A percentile compares a stretch with the other conserved stretches of the same genome.
Conservation (phyloP, 2,329 filamentous ascomycete genomes). For the Neonectria coccinea region DNA sequence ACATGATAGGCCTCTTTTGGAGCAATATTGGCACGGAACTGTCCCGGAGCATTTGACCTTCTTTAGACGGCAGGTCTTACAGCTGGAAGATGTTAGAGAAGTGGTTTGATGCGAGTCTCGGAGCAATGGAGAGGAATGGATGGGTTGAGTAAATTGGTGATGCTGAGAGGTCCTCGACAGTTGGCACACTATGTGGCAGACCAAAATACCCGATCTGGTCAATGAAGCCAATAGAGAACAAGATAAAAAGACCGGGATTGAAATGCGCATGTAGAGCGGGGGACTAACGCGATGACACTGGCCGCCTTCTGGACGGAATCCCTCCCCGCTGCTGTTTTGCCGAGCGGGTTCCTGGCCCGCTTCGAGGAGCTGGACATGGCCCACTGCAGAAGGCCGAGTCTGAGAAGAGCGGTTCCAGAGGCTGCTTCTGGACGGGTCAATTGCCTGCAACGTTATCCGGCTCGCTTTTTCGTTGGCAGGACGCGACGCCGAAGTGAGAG, state of each 20-base stretch:
- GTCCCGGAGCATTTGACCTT: constrained; percentile 15
- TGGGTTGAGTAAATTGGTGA: not conserved
- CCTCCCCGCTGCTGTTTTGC: too few species aligned
- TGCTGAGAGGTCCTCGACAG: not conserved
- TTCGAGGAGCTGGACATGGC: too few species aligned
- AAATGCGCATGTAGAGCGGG: not conserved
- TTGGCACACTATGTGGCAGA: too few species aligned
- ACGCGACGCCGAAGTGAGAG: constrained; percentile 1
- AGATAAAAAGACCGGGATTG: not conserved
- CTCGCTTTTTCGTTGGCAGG: too few species aligned
- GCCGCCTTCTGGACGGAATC: too few species aligned
- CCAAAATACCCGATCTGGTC: not conserved
- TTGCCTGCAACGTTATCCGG: too few species aligned
- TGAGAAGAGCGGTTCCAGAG: too few species aligned
- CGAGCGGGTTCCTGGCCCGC: too few species aligned
- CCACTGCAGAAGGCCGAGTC: too few species aligned
- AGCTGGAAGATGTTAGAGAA: not conserved
- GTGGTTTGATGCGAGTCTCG: not conserved
- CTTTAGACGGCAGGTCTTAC: constrained; percentile 11
- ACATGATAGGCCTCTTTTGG: not conserved
- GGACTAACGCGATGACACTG: not conserved
- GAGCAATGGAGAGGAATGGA: not conserved
- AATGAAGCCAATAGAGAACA: too few species aligned
- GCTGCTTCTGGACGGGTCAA: too few species aligned
- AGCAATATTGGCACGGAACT: constrained; percentile 7